phyloP scores from a whole-genome alignment of 1,139 yeast species.

The Pichia sp. region DNA sequence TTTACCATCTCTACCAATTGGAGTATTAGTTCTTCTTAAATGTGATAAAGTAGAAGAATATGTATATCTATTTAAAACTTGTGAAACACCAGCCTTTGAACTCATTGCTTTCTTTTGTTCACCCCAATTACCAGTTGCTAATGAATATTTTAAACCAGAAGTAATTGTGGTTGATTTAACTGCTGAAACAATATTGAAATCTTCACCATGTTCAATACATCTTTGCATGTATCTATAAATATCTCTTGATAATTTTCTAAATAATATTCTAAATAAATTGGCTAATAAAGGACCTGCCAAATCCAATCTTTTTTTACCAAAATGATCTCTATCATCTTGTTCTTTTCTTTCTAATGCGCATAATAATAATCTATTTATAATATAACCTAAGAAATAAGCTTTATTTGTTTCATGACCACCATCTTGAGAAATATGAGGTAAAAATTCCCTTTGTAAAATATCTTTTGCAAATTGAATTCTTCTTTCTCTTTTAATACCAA shows the following conservation, averaged over 20 bases:
- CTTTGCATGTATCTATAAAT: slow-evolving; percentile 97
- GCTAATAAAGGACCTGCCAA: slow-evolving; percentile 97
- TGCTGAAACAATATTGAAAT: slow-evolving; percentile 90
- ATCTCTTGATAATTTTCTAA: slow-evolving; percentile 89
- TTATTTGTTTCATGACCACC: slow-evolving; percentile 96
- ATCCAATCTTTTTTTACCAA: slow-evolving; percentile 96
- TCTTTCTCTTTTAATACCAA: slow-evolving; percentile 94
- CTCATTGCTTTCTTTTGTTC: slow-evolving; percentile 99
- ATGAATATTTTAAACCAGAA: slow-evolving; percentile 92
- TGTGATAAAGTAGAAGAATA: slow-evolving; percentile 96
- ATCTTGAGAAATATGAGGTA: slow-evolving; percentile 95
- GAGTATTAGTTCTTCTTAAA: slow-evolving; percentile 97
- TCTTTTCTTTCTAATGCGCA: slow-evolving; percentile 97
- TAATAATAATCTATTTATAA: slow-evolving; percentile 88
- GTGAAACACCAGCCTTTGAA: slow-evolving; percentile 98
- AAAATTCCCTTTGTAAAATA: slow-evolving; percentile 87
- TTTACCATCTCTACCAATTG: slow-evolving; percentile 98
- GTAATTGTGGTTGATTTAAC: slow-evolving; percentile 96
- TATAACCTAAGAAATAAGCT: slow-evolving; percentile 94
- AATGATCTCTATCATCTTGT: slow-evolving; percentile 98
- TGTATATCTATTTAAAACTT: slow-evolving; percentile 94
- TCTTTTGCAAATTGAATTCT: slow-evolving; percentile 98
- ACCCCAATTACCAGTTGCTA: slow-evolving; percentile 99
- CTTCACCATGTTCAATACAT: slow-evolving; percentile 96
- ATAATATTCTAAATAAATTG: slow-evolving; percentile 85